These are phyloP conservation scores for Tremellales sp. DNA, from an alignment of 1,284 basidiomycete genomes.

Conservation along the genomic window DNA sequence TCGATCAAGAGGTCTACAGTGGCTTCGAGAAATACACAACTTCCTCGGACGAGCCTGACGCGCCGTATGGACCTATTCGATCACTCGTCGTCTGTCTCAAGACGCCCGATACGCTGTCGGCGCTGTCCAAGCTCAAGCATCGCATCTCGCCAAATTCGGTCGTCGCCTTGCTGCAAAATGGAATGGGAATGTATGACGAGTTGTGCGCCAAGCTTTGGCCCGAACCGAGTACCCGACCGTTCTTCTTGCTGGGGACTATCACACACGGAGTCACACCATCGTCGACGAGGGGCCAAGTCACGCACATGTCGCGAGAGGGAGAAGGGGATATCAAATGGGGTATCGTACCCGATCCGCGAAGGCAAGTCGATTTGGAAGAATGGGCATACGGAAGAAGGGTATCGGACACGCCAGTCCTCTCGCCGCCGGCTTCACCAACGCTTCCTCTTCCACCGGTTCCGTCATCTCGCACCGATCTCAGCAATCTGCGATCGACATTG, in stretches of 20 bases:
- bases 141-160: constrained; percentile 68
- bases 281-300: constrained; percentile 35
- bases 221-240: constrained; percentile 67
- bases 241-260: constrained; percentile 79
- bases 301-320: constrained; percentile 59
- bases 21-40: neutral
- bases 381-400: constrained; percentile 27
- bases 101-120: constrained; percentile 61
- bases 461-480: constrained; percentile 51
- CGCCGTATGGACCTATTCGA: constrained; percentile 25
- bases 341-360: constrained; percentile 66
- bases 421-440: constrained; percentile 18
- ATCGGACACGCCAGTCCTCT: constrained; percentile 18
- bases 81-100: constrained; percentile 75
- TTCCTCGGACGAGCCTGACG: neutral
- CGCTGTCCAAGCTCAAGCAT: constrained; percentile 60
- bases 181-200: constrained; percentile 80
- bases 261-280: constrained; percentile 62
- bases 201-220: constrained; percentile 68
- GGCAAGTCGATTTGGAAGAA: constrained; percentile 33
- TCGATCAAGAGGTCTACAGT: constrained; percentile 16
- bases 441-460: constrained; percentile 52
- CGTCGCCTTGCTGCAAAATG: constrained; percentile 87
- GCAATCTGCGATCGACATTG: constrained; percentile 65
- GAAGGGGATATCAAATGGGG: constrained; percentile 70